Conservation (phyloP, 192 early-diverging fungal genomes). For the Pilaira anomala region DNA sequence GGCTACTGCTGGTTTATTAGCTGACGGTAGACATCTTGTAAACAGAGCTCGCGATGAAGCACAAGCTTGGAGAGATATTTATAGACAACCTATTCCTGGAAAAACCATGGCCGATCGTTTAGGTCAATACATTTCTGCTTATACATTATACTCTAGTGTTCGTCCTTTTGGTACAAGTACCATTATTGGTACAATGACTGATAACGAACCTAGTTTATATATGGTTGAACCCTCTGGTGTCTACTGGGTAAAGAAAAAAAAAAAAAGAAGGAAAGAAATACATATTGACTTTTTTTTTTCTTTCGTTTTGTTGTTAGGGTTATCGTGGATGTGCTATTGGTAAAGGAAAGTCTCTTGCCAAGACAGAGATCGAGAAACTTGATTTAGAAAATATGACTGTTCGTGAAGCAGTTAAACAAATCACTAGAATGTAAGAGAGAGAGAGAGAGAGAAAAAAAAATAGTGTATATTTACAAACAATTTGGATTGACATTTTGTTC, state of each 20-base stretch:
- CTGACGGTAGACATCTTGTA: constrained; percentile 88
- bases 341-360: constrained; percentile 95
- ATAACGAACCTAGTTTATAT: constrained; percentile 79
- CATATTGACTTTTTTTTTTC: background rate
- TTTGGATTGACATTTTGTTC: background rate
- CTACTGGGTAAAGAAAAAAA: constrained; percentile 66
- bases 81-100: constrained; percentile 78
- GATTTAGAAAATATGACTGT: constrained; percentile 76
- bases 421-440: constrained; percentile 82
- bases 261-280: background rate
- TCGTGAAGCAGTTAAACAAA: constrained; percentile 89
- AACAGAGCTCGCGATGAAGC: constrained; percentile 91
- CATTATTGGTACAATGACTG: constrained; percentile 71
- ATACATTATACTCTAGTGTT: constrained; percentile 93
- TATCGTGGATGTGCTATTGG: constrained; percentile 93
- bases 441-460: background rate
- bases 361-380: constrained; percentile 98
- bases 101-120: constrained; percentile 91
- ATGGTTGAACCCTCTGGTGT: constrained; percentile 97
- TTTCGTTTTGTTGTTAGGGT: too few relatives aligned
- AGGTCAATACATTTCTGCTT: constrained; percentile 92
- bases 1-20: constrained; percentile 89
- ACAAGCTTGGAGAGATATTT: constrained; percentile 80
- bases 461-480: background rate
- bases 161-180: constrained; percentile 90